These are phyloP conservation scores for Termitomyces sp. DNA, from an alignment of 768 basidiomycete species.

Conservation along the genomic window DNA sequence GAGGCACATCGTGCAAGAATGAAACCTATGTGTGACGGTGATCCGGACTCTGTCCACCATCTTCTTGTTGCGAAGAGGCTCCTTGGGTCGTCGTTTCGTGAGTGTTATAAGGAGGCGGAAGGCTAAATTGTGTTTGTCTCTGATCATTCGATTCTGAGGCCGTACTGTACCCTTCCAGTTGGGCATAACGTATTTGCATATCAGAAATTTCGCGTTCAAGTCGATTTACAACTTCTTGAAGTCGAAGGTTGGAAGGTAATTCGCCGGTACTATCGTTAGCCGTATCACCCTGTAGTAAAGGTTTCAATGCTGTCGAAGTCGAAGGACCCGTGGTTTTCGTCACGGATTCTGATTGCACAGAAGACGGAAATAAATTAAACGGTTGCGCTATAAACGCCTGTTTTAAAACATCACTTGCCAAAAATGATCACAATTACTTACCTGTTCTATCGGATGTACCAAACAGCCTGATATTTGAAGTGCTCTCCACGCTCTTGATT, in stretches of 20 bases:
- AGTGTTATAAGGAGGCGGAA: not conserved
- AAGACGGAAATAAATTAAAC: not conserved
- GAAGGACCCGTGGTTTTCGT: not conserved
- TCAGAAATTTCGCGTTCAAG: not conserved
- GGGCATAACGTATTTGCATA: not conserved
- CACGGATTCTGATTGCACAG: not conserved
- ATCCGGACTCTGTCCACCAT: not conserved
- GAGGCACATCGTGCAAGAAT: not conserved
- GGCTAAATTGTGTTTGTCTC: not conserved
- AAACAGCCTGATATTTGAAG: not conserved
- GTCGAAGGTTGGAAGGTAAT: not conserved
- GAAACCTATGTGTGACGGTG: not conserved
- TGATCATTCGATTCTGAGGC: not conserved
- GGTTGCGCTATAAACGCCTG: not conserved
- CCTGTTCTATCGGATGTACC: not conserved
- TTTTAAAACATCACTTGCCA: not conserved
- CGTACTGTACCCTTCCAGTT: not conserved
- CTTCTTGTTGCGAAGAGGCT: not conserved
- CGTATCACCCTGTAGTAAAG: not conserved
- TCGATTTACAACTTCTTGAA: not conserved
- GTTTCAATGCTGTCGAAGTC: not conserved
- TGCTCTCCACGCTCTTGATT: not conserved
- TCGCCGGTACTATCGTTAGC: not conserved
- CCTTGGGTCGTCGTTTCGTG: not conserved
- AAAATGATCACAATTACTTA: not conserved